A percentile compares a stretch with the other conserved stretches of the same genome.
These are phyloP conservation scores for Glycyrrhiza uralensis DNA, from an alignment of 306 rosid genomes.

Conservation along the genomic window DNA sequence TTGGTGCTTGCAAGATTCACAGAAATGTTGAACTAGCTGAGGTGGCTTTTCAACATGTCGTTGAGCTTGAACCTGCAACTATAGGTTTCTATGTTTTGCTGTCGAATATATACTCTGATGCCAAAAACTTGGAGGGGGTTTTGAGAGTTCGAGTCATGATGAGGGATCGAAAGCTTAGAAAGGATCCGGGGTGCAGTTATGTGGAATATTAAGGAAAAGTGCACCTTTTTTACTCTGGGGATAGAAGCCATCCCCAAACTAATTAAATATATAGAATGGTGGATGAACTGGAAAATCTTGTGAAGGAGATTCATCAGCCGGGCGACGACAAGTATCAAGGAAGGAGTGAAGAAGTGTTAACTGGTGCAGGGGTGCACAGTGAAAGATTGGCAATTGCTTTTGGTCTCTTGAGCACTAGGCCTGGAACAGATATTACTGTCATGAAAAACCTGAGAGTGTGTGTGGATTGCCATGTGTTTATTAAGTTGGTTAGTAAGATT, in stretches of 20 bases:
- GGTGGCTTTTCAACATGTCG: slow-evolving; percentile 57
- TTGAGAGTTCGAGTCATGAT: slow-evolving; percentile 66
- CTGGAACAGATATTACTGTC: slow-evolving; percentile 64
- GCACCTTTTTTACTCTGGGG: slow-evolving; percentile 74
- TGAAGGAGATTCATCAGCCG: slow-evolving; percentile 36
- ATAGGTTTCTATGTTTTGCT: slow-evolving; percentile 82
- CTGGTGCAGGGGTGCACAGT: slow-evolving; percentile 64
- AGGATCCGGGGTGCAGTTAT: slow-evolving; percentile 83
- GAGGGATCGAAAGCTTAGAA: slow-evolving; percentile 65
- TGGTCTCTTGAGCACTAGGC: slow-evolving; percentile 50
- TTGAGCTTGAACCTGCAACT: slow-evolving; percentile 71
- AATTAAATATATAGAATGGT: slow-evolving; percentile 57
- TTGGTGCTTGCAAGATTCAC: slow-evolving; percentile 91
- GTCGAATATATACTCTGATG: slow-evolving; percentile 70
- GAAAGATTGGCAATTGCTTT: slow-evolving; percentile 78
- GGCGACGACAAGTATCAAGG: slow-evolving; percentile 25
- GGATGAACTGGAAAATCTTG: slow-evolving; percentile 53
- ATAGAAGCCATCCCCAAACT: slow-evolving; percentile 48
- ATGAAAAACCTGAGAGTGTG: slow-evolving; percentile 88
- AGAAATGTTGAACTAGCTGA: slow-evolving; percentile 67
- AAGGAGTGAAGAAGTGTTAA: slow-evolving; percentile 40
- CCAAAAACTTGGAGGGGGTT: slow-evolving; percentile 58
- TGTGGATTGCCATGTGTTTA: slow-evolving; percentile 71
- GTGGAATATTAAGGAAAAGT: slow-evolving; percentile 65
- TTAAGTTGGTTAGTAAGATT: slow-evolving; percentile 70